These are phyloP conservation scores for Nakaseomyces nivariensis DNA, from an alignment of 1,139 yeast species.

Conservation along the genomic window DNA sequence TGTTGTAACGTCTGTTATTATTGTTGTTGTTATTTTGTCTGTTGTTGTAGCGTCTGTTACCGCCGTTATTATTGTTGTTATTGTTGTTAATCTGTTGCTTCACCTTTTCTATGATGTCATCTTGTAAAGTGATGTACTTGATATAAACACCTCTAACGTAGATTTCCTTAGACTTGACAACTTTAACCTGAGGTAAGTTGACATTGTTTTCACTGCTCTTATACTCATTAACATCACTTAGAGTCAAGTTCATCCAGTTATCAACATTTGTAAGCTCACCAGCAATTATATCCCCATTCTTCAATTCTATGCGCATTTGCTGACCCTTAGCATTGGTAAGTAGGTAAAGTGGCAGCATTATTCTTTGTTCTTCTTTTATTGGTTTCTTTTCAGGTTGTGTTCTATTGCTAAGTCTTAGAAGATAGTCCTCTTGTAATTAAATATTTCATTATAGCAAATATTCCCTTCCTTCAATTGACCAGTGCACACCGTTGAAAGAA, in stretches of 20 bases:
- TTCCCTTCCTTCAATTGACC: no score
- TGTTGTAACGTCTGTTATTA: constrained; percentile 15
- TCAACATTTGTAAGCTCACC: constrained; percentile 85
- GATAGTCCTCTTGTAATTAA: no score
- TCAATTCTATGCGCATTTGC: constrained; percentile 80
- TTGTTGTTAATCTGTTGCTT: constrained; percentile 40
- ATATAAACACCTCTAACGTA: constrained; percentile 81
- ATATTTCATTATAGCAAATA: no score
- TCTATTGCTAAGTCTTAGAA: no score
- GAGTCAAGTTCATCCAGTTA: constrained; percentile 90
- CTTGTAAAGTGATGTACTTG: constrained; percentile 57
- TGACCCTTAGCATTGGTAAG: constrained; percentile 88
- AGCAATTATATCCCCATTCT: constrained; percentile 81
- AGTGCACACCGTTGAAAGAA: no score
- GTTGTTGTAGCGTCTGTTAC: constrained; percentile 15
- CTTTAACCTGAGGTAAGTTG: constrained; percentile 47
- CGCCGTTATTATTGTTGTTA: constrained; percentile 30
- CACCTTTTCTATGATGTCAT: constrained; percentile 71
- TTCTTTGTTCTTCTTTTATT: not conserved
- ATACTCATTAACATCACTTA: constrained; percentile 61
- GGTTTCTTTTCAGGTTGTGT: not conserved
- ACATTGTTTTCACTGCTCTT: constrained; percentile 11
- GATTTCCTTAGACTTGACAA: constrained; percentile 61
- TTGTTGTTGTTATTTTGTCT: constrained; percentile 20
- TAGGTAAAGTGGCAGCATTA: constrained; percentile 75